phyloP scores from a whole-genome alignment of 2,329 filamentous ascomycete genomes.

The Cercospora nicotianae region DNA sequence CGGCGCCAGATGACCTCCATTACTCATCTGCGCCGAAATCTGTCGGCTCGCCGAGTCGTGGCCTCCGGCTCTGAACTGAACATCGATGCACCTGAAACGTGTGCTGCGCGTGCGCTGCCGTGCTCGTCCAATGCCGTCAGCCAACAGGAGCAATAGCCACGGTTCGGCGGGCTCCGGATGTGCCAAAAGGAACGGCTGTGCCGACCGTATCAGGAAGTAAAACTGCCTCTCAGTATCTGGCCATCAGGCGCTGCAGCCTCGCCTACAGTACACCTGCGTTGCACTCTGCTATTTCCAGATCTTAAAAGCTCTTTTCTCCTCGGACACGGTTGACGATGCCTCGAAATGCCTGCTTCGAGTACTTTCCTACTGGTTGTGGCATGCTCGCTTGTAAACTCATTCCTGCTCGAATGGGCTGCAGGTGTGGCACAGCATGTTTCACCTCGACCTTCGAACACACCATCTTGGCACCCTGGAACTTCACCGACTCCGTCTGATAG shows the following conservation, averaged over 20 bases:
- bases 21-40: slow-evolving; percentile 6
- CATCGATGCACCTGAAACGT: slow-evolving; percentile 6
- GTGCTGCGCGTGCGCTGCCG: not conserved
- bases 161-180: not conserved
- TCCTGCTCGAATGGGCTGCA: not conserved
- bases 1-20: not conserved
- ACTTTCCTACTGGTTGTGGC: not conserved
- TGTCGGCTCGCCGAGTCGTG: slow-evolving; percentile 1
- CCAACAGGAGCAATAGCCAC: not conserved
- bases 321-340: not conserved
- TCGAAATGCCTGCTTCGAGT: not conserved
- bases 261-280: not conserved
- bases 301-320: not conserved
- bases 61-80: not conserved
- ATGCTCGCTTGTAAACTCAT: not conserved
- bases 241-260: not conserved
- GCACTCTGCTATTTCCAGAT: not conserved
- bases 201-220: slow-evolving; percentile 1
- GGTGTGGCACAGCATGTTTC: slow-evolving; percentile 8
- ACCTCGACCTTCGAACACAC: not conserved
- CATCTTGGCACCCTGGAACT: not conserved
- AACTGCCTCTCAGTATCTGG: slow-evolving; percentile 1
- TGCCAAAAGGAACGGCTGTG: not conserved
- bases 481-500: not conserved
- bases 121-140: not conserved